phyloP scores from a whole-genome alignment of 108 stramenopile species.

The Discostella pseudostelligera region DNA sequence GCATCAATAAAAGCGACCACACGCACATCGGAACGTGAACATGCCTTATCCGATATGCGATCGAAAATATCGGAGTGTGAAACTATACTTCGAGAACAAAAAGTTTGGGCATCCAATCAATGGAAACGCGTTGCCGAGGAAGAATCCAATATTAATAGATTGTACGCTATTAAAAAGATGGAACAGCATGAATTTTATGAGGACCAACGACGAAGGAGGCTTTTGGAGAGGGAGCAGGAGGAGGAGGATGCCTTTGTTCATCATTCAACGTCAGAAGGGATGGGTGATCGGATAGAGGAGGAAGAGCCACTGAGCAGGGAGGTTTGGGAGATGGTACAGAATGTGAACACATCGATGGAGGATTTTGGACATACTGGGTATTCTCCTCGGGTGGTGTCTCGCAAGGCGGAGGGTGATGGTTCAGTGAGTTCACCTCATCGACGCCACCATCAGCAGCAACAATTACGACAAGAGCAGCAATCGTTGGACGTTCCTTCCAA shows the following conservation, averaged over 20 bases:
- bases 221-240: slow-evolving; percentile 15
- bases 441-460: slow-evolving; percentile 9
- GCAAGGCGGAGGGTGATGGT: background rate
- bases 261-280: no score
- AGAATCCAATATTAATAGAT: slow-evolving; percentile 40
- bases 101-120: slow-evolving; percentile 42
- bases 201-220: slow-evolving; percentile 39
- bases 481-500: slow-evolving; percentile 6
- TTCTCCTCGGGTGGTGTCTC: slow-evolving; percentile 24
- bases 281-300: slow-evolving; percentile 6
- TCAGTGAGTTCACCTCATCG: background rate
- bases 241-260: background rate
- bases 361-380: slow-evolving; percentile 66
- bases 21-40: slow-evolving; percentile 45
- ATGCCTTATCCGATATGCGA: slow-evolving; percentile 46
- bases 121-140: slow-evolving; percentile 63
- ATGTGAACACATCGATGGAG: slow-evolving; percentile 60
- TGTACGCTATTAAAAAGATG: slow-evolving; percentile 29
- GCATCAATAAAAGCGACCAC: slow-evolving; percentile 40
- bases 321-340: slow-evolving; percentile 65
- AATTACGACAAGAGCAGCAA: slow-evolving; percentile 8
- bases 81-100: slow-evolving; percentile 39
- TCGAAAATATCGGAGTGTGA: slow-evolving; percentile 47
- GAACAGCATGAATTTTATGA: slow-evolving; percentile 45
- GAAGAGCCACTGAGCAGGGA: slow-evolving; percentile 28